Conservation (phyloP, 768 basidiomycete genomes). For the Lactarius trivialis region DNA sequence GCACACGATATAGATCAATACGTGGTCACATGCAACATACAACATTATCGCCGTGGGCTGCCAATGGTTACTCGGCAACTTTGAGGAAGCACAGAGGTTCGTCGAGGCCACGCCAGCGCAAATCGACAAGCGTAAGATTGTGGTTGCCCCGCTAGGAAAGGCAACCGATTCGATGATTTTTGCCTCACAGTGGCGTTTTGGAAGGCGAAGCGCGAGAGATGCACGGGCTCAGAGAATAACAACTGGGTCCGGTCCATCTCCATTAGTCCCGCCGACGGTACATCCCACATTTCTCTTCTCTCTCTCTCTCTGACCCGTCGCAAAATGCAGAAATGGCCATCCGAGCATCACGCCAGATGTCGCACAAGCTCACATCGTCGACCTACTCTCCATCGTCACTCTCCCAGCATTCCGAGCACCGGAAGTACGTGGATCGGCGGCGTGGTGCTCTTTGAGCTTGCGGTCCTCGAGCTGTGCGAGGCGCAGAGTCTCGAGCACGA, state of each 20-base stretch:
- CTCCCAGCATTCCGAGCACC: constrained; percentile 31
- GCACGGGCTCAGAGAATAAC: constrained; percentile 46
- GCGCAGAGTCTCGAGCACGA: constrained; percentile 22
- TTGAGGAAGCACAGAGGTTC: constrained; percentile 52
- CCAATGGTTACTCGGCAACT: constrained; percentile 48
- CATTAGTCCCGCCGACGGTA: constrained; percentile 68
- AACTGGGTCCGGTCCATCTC: constrained; percentile 50
- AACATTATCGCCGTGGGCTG: constrained; percentile 76
- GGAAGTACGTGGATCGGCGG: constrained; percentile 69
- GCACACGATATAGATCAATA: constrained; percentile 59
- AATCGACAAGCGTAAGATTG: too few species aligned
- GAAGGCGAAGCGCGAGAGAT: constrained; percentile 53
- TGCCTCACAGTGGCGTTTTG: constrained; percentile 60
- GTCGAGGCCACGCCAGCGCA: constrained; percentile 55
- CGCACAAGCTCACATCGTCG: constrained; percentile 55
- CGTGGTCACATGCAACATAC: constrained; percentile 74
- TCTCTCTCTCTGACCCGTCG: too few species aligned
- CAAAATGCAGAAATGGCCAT: constrained; percentile 69
- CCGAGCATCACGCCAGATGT: too few species aligned
- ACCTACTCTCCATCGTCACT: constrained; percentile 45
- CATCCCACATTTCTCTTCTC: too few species aligned
- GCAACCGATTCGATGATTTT: too few species aligned
- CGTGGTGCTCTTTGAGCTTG: constrained; percentile 61
- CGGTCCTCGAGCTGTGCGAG: constrained; percentile 63
- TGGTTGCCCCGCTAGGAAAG: too few species aligned